These are phyloP conservation scores for Graphium sp. DNA, from an alignment of 2,329 filamentous ascomycete genomes.

Conservation along the genomic window DNA sequence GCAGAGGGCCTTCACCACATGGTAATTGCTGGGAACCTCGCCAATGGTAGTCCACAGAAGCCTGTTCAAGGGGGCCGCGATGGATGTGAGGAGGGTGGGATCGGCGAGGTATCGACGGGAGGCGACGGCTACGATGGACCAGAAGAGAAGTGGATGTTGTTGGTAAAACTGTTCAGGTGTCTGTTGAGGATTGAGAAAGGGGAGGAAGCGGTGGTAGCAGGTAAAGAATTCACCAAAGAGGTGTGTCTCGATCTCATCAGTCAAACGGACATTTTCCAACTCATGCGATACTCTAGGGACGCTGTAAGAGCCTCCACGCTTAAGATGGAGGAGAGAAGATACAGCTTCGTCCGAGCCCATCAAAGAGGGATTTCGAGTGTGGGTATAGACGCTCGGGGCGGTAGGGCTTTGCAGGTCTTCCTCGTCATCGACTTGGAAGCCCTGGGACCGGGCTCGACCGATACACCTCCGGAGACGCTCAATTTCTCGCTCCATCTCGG, in stretches of 20 bases:
- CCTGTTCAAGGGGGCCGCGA: conserved; percentile 52
- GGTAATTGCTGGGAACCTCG: conserved; percentile 63
- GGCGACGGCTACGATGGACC: conserved; percentile 64
- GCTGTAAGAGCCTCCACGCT: conserved; percentile 45
- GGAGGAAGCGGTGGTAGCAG: conserved; percentile 62
- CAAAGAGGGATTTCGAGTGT: conserved; percentile 43
- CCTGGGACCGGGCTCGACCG: conserved; percentile 40
- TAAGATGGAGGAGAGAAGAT: conserved; percentile 48
- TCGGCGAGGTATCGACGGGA: conserved; percentile 52
- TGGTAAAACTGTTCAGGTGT: conserved; percentile 59
- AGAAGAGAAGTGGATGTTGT: conserved; percentile 70
- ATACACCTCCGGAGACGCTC: conserved; percentile 48
- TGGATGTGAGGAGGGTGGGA: conserved; percentile 45
- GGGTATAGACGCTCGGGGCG: conserved; percentile 21
- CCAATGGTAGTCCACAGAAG: conserved; percentile 64
- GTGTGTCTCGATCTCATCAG: conserved; percentile 41
- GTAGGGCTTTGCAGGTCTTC: conserved; percentile 20
- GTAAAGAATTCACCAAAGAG: conserved; percentile 63
- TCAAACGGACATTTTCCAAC: conserved; percentile 46
- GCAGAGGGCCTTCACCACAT: conserved; percentile 67
- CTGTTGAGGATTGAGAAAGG: conserved; percentile 52
- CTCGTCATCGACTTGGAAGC: conserved; percentile 35
- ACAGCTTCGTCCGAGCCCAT: conserved; percentile 56
- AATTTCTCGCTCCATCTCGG: conserved; percentile 76
- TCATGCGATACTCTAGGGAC: conserved; percentile 42